Percentiles rank a stretch among this genome's conserved stretches.
Evolutionary conservation across 1,284 basidiomycete genomes (phyloP).

Genomic region (Inonotus obliquus): DNA sequence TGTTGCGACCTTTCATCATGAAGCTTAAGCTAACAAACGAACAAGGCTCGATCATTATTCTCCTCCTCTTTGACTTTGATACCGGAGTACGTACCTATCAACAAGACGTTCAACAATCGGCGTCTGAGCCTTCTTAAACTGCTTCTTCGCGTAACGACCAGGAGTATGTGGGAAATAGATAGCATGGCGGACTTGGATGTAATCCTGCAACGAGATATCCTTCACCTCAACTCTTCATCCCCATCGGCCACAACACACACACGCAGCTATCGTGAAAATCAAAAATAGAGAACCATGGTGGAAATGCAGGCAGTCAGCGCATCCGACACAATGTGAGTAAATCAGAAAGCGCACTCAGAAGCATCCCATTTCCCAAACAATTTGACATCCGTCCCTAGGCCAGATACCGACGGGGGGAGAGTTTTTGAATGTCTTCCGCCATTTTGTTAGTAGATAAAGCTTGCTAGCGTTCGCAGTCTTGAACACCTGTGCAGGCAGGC

Average conservation of each 20-base stretch:
- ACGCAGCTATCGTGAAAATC: not conserved
- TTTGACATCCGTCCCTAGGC: slow-evolving; percentile 84
- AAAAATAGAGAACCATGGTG: not conserved
- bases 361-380: slow-evolving; percentile 97
- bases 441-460: slow-evolving; percentile 29
- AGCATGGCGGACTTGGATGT: slow-evolving; percentile 98
- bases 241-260: slow-evolving; percentile 20
- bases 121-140: slow-evolving; percentile 99
- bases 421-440: slow-evolving; percentile 54
- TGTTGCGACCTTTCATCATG: slow-evolving; percentile 99
- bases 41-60: not conserved
- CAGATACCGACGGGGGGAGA: slow-evolving; percentile 82
- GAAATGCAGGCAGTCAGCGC: not conserved
- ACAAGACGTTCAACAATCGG: slow-evolving; percentile 99
- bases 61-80: not conserved
- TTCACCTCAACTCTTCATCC: slow-evolving; percentile 88
- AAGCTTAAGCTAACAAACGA: slow-evolving; percentile 44
- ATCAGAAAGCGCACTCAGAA: slow-evolving; percentile 73
- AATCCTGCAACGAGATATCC: slow-evolving; percentile 98
- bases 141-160: slow-evolving; percentile 99
- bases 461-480: not conserved
- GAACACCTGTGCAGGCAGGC: not conserved
- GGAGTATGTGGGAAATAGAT: slow-evolving; percentile 98
- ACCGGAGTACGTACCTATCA: slow-evolving; percentile 68
- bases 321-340: not conserved